Conservation (phyloP, 1,284 basidiomycete genomes). For the Cryptococcus maquisensis region DNA sequence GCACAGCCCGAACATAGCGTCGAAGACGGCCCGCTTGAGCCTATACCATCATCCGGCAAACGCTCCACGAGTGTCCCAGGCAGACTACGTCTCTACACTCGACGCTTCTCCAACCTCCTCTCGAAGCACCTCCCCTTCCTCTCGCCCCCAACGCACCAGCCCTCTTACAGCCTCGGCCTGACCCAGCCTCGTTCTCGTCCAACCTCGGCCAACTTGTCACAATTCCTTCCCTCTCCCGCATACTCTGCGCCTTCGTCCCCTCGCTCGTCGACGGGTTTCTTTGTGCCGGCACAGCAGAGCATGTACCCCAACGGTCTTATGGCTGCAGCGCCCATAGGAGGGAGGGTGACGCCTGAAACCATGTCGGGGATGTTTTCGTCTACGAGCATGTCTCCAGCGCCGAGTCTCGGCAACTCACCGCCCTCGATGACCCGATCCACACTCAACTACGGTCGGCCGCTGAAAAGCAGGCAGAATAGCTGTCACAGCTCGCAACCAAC, state of each 20-base stretch:
- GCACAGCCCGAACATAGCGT: conserved; percentile 7
- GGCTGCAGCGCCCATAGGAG: background rate
- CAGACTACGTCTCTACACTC: conserved; percentile 21
- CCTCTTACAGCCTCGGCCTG: no score
- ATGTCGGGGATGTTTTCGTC: no score
- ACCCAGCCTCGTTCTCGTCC: background rate
- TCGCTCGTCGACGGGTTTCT: conserved; percentile 7
- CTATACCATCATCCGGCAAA: conserved; percentile 1
- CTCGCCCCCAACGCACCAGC: background rate
- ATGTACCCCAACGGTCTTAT: background rate
- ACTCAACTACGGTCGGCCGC: no score
- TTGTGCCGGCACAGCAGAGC: conserved; percentile 4
- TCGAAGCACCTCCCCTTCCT: conserved; percentile 9
- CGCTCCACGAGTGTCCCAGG: conserved; percentile 7
- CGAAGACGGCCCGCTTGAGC: conserved; percentile 20
- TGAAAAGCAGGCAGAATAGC: no score
- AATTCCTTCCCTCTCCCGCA: conserved; percentile 9
- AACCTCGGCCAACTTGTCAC: conserved; percentile 1
- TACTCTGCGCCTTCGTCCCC: conserved; percentile 16
- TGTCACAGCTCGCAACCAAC: no score
- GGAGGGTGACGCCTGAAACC: background rate
- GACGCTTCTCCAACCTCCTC: conserved; percentile 13
- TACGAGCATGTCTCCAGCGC: no score
- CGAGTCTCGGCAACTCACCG: no score
- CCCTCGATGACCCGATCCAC: no score